phyloP scores from a whole-genome alignment of 352 stramenopile species.

The Globisporangium uncinulatum region DNA sequence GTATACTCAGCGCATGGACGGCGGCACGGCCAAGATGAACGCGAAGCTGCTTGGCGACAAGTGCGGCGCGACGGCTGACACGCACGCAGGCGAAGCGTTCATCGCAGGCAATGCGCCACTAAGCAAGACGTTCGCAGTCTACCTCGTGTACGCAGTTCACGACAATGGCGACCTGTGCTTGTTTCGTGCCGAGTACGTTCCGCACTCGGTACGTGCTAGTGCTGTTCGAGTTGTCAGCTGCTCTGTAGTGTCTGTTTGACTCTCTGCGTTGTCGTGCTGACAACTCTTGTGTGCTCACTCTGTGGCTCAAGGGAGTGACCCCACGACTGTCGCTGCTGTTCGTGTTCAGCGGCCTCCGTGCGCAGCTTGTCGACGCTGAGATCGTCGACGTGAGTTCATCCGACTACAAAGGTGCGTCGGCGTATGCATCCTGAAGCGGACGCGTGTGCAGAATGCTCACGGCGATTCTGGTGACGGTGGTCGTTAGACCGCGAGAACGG shows the following conservation, averaged over 20 bases:
- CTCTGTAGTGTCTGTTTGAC: too few species aligned
- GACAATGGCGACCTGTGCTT: slow-evolving; percentile 69
- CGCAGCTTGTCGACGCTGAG: slow-evolving; percentile 40
- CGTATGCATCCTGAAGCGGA: too few species aligned
- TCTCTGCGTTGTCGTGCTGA: neutral
- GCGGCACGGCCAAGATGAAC: slow-evolving; percentile 50
- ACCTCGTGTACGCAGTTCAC: slow-evolving; percentile 61
- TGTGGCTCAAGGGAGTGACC: slow-evolving; percentile 34
- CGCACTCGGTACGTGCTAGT: slow-evolving; percentile 51
- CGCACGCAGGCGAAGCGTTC: slow-evolving; percentile 52
- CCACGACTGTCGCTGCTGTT: slow-evolving; percentile 54
- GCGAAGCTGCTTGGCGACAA: slow-evolving; percentile 53
- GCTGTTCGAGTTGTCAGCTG: too few species aligned
- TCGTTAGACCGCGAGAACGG: slow-evolving; percentile 46
- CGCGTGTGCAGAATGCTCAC: neutral
- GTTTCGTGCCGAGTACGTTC: slow-evolving; percentile 59
- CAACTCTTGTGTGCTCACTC: neutral
- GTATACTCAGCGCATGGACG: slow-evolving; percentile 63
- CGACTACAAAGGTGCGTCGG: slow-evolving; percentile 54
- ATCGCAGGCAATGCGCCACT: slow-evolving; percentile 55
- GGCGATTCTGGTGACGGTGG: neutral
- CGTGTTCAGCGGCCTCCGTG: slow-evolving; percentile 34
- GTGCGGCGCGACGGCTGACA: slow-evolving; percentile 48
- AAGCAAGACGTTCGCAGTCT: slow-evolving; percentile 54
- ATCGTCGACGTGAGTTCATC: slow-evolving; percentile 54